Evolutionary conservation across 331 rosid genomes (phyloP).

Genomic region (Pyrus hybrid): DNA sequence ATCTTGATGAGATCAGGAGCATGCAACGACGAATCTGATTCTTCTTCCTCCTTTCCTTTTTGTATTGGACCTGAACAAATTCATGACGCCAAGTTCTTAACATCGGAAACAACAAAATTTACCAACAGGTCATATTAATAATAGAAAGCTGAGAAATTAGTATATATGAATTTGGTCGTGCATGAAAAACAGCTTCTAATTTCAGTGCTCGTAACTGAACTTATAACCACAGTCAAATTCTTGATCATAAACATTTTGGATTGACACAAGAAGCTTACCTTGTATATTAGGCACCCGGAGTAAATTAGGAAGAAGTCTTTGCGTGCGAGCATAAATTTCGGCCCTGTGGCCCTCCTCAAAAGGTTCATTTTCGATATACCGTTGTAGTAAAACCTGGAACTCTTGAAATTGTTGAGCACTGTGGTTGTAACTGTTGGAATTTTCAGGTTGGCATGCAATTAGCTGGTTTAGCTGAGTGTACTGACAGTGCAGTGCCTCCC

Average conservation of each 20-base stretch:
- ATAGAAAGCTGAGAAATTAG: not conserved
- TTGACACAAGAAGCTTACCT: conserved; percentile 30
- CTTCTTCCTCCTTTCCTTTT: no score
- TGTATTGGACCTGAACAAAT: conserved; percentile 55
- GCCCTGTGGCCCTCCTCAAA: conserved; percentile 73
- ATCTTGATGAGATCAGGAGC: no score
- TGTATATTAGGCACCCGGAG: conserved; percentile 78
- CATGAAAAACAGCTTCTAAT: not conserved
- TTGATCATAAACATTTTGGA: not conserved
- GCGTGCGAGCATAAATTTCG: conserved; percentile 60
- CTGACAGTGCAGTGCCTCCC: no score
- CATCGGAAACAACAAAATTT: not conserved
- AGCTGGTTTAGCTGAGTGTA: no score
- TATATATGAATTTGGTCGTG: not conserved
- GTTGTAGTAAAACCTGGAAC: no score
- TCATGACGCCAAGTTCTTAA: conserved; percentile 11
- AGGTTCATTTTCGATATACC: conserved; percentile 90
- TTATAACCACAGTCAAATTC: not conserved
- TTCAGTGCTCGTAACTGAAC: not conserved
- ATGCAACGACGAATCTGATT: no score
- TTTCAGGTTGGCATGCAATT: no score
- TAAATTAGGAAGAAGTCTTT: conserved; percentile 59
- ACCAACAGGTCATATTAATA: not conserved
- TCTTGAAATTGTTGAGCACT: no score
- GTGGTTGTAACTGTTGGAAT: no score